phyloP scores from a whole-genome alignment of 208 protist species.

The Acanthamoeba royreba region DNA sequence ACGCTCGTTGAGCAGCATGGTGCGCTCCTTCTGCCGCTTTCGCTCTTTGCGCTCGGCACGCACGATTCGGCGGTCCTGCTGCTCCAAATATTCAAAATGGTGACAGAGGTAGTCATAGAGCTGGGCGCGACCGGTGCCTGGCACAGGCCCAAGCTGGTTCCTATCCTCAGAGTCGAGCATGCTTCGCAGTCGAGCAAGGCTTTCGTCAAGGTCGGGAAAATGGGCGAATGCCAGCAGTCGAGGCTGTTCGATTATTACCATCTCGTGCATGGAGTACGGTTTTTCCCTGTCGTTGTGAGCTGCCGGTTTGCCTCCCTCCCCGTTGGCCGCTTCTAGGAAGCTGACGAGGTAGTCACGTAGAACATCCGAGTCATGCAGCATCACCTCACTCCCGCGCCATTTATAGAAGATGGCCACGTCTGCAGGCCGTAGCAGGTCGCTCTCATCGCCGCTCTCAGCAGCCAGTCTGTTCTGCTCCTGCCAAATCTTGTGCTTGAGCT shows the following conservation, averaged over 20 bases:
- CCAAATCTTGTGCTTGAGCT: slow-evolving; percentile 36
- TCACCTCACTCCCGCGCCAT: background rate
- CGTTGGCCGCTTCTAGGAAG: background rate
- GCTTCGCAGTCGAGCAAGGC: background rate
- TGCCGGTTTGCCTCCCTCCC: background rate
- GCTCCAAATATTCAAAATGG: slow-evolving; percentile 48
- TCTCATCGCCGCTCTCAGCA: background rate
- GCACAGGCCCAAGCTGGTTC: background rate
- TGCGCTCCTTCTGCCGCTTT: background rate
- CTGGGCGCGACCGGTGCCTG: background rate
- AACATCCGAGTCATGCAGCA: background rate
- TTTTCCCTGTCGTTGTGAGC: background rate
- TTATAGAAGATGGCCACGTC: slow-evolving; percentile 15
- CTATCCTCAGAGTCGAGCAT: slow-evolving; percentile 14
- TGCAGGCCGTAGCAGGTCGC: background rate
- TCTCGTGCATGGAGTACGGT: background rate
- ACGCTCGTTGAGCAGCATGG: background rate
- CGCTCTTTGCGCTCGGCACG: background rate
- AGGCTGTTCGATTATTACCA: background rate
- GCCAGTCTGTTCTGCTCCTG: background rate
- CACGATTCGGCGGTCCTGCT: background rate
- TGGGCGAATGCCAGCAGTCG: background rate
- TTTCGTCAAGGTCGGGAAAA: background rate
- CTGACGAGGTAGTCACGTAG: background rate
- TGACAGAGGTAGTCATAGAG: slow-evolving; percentile 30